phyloP scores from a whole-genome alignment of 2,329 filamentous ascomycete species.

The Xylariomycetidae sp. region DNA sequence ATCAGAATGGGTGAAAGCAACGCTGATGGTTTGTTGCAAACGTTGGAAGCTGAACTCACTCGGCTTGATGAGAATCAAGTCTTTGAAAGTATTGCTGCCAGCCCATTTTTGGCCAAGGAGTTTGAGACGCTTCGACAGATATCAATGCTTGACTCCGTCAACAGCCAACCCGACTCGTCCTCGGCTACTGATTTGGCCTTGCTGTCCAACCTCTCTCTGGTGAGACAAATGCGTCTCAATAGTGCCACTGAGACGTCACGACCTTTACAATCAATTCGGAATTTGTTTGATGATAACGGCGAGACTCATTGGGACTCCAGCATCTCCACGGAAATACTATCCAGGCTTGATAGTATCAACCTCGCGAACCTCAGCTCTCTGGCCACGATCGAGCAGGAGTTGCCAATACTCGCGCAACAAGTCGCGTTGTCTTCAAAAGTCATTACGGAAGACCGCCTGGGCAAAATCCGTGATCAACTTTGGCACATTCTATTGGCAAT shows the following conservation, averaged over 20 bases:
- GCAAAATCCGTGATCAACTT: conserved; percentile 44
- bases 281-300: conserved; percentile 30
- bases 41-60: conserved; percentile 47
- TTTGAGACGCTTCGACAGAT: conserved; percentile 56
- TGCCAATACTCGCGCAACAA: conserved; percentile 56
- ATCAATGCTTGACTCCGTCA: conserved; percentile 35
- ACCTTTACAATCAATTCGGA: conserved; percentile 44
- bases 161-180: conserved; percentile 15
- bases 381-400: conserved; percentile 59
- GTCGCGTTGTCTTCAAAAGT: conserved; percentile 45
- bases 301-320: conserved; percentile 35
- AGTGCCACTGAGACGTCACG: conserved; percentile 32
- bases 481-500: conserved; percentile 40
- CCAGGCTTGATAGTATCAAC: conserved; percentile 46
- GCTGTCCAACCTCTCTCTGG: conserved; percentile 42
- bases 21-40: conserved; percentile 42
- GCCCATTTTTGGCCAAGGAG: conserved; percentile 47
- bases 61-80: conserved; percentile 43
- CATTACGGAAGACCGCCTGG: conserved; percentile 45
- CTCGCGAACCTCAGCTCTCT: conserved; percentile 56
- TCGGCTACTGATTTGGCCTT: conserved; percentile 37
- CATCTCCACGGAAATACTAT: conserved; percentile 49
- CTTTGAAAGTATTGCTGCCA: conserved; percentile 29
- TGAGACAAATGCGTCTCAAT: conserved; percentile 39
- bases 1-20: conserved; percentile 41